Conservation (phyloP, 495 filamentous ascomycete species). For the Neurospora terricola region DNA sequence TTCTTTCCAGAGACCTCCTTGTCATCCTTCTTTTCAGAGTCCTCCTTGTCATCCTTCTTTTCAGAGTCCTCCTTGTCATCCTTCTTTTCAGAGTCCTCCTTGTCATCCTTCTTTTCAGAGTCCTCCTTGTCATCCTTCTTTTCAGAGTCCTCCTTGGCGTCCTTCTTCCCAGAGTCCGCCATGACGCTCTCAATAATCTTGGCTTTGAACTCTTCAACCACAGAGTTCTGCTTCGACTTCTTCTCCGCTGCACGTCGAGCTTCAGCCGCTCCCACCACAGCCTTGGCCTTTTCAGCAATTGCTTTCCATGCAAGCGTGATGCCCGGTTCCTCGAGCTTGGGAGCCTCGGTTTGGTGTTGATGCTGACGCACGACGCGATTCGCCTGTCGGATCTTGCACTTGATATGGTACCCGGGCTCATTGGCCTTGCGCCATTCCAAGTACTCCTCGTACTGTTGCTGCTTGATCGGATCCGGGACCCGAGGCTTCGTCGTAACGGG, state of each 20-base stretch:
- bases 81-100: not conserved
- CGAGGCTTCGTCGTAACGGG: slow-evolving; percentile 25
- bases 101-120: slow-evolving; percentile 6
- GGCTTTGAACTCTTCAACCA: not conserved
- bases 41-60: not conserved
- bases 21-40: not conserved
- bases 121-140: slow-evolving; percentile 2
- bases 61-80: not conserved
- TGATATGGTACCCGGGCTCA: slow-evolving; percentile 27
- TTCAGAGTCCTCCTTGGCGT: not conserved
- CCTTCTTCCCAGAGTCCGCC: not conserved
- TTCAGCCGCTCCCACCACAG: slow-evolving; percentile 8
- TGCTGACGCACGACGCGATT: slow-evolving; percentile 26
- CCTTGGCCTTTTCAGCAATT: slow-evolving; percentile 22
- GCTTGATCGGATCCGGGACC: slow-evolving; percentile 25
- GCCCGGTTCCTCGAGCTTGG: not conserved
- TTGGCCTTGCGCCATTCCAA: slow-evolving; percentile 31
- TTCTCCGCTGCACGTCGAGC: not conserved
- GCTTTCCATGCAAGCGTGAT: slow-evolving; percentile 10
- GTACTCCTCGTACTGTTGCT: slow-evolving; percentile 33
- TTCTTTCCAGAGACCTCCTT: no score
- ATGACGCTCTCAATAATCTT: slow-evolving; percentile 3
- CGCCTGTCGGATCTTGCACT: slow-evolving; percentile 34
- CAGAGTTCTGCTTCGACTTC: not conserved
- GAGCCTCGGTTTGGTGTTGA: slow-evolving; percentile 3